phyloP scores from a whole-genome alignment of 2,329 filamentous ascomycete genomes.

The Pestalotiopsis sp. region DNA sequence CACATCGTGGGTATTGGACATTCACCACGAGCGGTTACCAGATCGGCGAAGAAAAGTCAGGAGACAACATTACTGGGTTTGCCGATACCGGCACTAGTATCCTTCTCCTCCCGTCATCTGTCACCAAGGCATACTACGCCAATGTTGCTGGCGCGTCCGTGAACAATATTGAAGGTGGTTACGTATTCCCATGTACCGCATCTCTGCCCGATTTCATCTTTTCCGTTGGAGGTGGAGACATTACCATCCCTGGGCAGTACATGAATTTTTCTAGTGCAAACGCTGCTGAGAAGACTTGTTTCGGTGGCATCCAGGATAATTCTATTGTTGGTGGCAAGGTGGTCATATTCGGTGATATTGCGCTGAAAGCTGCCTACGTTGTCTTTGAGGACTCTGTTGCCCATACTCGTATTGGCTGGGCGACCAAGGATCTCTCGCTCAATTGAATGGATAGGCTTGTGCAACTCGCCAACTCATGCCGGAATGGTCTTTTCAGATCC shows the following conservation, averaged over 20 bases:
- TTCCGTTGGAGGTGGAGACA: conserved; percentile 19
- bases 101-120: conserved; percentile 50
- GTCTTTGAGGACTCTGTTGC: conserved; percentile 9
- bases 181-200: conserved; percentile 54
- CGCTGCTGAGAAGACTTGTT: not conserved
- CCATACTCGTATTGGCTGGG: not conserved
- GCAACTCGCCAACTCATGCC: too few species aligned
- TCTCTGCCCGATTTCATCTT: conserved; percentile 42
- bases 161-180: conserved; percentile 46
- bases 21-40: conserved; percentile 59
- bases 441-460: too few species aligned
- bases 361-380: conserved; percentile 14
- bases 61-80: conserved; percentile 17
- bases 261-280: not conserved
- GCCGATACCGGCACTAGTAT: conserved; percentile 69
- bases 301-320: conserved; percentile 7
- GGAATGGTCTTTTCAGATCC: too few species aligned
- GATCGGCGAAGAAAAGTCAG: conserved; percentile 38
- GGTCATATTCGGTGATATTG: conserved; percentile 13
- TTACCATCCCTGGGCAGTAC: not conserved
- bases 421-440: not conserved
- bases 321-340: conserved; percentile 6
- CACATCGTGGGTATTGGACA: conserved; percentile 60
- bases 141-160: conserved; percentile 51
- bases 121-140: conserved; percentile 58